A percentile compares a stretch with the other conserved stretches of the same genome.
Conservation (phyloP, 2,329 filamentous ascomycete species). For the Nothopassalora personata region DNA sequence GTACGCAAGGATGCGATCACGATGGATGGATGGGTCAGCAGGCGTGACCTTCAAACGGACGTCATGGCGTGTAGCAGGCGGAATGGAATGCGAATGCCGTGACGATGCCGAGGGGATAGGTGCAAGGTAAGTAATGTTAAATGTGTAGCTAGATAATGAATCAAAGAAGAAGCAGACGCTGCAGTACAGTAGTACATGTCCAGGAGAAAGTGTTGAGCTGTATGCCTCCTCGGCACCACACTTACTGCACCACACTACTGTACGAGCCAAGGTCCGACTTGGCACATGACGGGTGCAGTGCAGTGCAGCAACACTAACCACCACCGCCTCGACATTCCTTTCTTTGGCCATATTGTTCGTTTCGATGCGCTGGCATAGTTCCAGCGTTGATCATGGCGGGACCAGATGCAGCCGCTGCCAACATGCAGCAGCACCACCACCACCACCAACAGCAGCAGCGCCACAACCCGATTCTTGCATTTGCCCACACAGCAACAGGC, state of each 20-base stretch:
- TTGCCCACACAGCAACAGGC: conserved; percentile 3
- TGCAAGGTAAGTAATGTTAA: too few species aligned
- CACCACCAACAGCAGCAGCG: conserved; percentile 6
- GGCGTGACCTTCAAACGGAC: not conserved
- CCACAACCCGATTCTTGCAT: conserved; percentile 8
- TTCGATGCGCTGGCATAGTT: not conserved
- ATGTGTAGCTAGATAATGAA: too few species aligned
- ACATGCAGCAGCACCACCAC: not conserved
- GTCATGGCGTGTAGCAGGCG: not conserved
- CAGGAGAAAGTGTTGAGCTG: too few species aligned
- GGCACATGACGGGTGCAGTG: too few species aligned
- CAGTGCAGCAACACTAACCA: too few species aligned
- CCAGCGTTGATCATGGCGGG: conserved; percentile 2
- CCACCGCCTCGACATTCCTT: not conserved
- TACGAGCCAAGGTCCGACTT: too few species aligned
- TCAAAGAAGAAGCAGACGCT: too few species aligned
- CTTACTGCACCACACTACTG: too few species aligned
- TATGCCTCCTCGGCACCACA: too few species aligned
- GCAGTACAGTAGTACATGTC: too few species aligned
- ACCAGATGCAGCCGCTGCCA: not conserved
- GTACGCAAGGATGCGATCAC: not conserved
- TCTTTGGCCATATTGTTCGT: not conserved
- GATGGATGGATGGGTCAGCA: not conserved
- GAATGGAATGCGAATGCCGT: too few species aligned
- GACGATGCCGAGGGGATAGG: not conserved